Percentiles rank a stretch among this genome's conserved stretches.
phyloP scores from a whole-genome alignment of 2,329 filamentous ascomycete genomes.

The Seiridium cupressi region DNA sequence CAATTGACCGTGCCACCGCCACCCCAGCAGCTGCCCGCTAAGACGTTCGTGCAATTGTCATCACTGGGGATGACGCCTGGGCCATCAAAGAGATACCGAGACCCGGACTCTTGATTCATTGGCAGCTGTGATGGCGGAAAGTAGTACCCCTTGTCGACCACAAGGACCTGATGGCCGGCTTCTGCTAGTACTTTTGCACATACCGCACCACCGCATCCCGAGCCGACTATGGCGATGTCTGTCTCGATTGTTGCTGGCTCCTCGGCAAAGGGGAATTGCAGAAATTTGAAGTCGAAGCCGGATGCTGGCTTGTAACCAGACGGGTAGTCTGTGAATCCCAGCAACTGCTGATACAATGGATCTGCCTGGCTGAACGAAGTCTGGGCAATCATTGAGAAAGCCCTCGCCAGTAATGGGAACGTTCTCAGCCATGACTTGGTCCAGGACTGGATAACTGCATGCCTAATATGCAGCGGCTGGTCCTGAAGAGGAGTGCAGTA shows the following conservation, averaged over 20 bases:
- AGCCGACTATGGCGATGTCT: slow-evolving; percentile 83
- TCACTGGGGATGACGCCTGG: slow-evolving; percentile 56
- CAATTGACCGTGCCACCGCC: slow-evolving; percentile 90
- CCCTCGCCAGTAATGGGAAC: slow-evolving; percentile 55
- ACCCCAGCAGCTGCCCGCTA: slow-evolving; percentile 74
- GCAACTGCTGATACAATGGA: slow-evolving; percentile 51
- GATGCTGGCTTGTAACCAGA: slow-evolving; percentile 47
- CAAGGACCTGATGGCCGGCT: slow-evolving; percentile 62
- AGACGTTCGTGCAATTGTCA: slow-evolving; percentile 56
- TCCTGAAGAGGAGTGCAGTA: slow-evolving; percentile 59
- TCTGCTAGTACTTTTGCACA: slow-evolving; percentile 78
- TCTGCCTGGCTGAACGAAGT: slow-evolving; percentile 55
- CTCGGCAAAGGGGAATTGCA: slow-evolving; percentile 49
- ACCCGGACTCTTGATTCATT: slow-evolving; percentile 63
- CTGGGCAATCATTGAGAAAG: slow-evolving; percentile 53
- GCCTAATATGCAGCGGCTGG: slow-evolving; percentile 59
- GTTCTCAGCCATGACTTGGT: slow-evolving; percentile 51
- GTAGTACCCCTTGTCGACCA: slow-evolving; percentile 81
- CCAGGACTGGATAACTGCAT: slow-evolving; percentile 64
- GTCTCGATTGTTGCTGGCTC: slow-evolving; percentile 63
- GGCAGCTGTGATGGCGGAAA: slow-evolving; percentile 71
- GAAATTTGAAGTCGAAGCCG: slow-evolving; percentile 57
- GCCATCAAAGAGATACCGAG: slow-evolving; percentile 67
- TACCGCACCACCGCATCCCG: slow-evolving; percentile 82
- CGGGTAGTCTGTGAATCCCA: slow-evolving; percentile 57